Percentiles rank a stretch among this genome's conserved stretches.
phyloP scores from a whole-genome alignment of 345 rosid species.

The Theobroma cacao region DNA sequence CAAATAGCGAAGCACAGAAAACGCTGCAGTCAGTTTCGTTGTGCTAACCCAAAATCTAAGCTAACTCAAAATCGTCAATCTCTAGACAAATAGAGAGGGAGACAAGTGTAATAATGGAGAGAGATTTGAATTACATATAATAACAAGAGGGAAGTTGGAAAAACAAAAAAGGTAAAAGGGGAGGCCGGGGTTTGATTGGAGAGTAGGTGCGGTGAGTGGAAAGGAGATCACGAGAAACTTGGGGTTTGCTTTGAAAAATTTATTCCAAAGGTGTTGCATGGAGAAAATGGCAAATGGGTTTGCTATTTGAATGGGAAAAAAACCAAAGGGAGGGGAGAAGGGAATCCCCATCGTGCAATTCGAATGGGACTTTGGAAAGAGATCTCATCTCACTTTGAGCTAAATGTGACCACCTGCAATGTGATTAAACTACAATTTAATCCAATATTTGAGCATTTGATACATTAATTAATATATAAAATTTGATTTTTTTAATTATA shows the following conservation, averaged over 20 bases:
- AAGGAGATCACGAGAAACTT: constrained; percentile 37
- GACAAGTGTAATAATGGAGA: background rate
- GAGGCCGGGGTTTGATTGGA: background rate
- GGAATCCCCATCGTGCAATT: background rate
- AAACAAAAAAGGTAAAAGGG: background rate
- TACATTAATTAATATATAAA: too few relatives aligned
- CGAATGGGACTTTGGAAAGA: too few relatives aligned
- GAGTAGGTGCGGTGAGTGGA: constrained; percentile 33
- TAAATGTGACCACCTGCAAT: too few relatives aligned
- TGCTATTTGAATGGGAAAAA: background rate
- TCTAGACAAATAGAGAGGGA: background rate
- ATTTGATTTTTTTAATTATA: too few relatives aligned
- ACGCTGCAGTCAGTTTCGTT: background rate
- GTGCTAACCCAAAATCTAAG: constrained; percentile 7
- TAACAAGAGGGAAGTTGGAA: constrained; percentile 2
- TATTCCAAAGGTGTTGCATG: background rate
- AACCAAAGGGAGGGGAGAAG: background rate
- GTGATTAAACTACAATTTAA: too few relatives aligned
- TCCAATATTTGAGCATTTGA: too few relatives aligned
- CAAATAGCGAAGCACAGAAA: background rate
- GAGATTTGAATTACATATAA: background rate
- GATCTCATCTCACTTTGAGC: too few relatives aligned
- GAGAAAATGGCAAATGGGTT: background rate
- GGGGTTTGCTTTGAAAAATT: constrained; percentile 3
- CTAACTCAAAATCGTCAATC: background rate